Conservation (phyloP, 2,329 filamentous ascomycete species). For the Penicillium glabrum region DNA sequence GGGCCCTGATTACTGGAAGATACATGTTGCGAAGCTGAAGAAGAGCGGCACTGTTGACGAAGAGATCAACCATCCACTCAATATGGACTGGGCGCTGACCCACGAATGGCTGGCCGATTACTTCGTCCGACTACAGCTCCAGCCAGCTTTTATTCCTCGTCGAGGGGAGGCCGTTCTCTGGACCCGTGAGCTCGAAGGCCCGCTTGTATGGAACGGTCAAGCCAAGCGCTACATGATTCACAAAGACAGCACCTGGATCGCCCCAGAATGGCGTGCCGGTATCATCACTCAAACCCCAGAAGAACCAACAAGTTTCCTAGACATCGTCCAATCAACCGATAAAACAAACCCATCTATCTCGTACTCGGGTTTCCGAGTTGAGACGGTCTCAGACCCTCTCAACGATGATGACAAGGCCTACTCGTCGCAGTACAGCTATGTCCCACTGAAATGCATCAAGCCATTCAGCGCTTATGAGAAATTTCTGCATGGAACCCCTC, state of each 20-base stretch:
- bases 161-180: conserved; percentile 60
- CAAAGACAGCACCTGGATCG: conserved; percentile 35
- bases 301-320: conserved; percentile 39
- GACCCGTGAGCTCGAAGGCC: conserved; percentile 37
- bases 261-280: conserved; percentile 58
- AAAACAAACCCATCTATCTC: conserved; percentile 44
- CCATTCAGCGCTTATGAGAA: conserved; percentile 57
- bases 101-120: conserved; percentile 43
- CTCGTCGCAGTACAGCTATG: conserved; percentile 56
- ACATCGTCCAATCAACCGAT: conserved; percentile 43
- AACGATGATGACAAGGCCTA: conserved; percentile 51
- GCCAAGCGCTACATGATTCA: conserved; percentile 34
- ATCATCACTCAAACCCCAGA: conserved; percentile 57
- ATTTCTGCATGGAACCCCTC: conserved; percentile 44
- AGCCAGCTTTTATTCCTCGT: conserved; percentile 55
- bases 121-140: conserved; percentile 43
- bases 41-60: conserved; percentile 43
- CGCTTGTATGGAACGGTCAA: conserved; percentile 36
- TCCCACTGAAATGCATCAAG: conserved; percentile 54
- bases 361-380: conserved; percentile 57
- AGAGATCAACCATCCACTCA: conserved; percentile 49
- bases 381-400: conserved; percentile 56
- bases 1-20: conserved; percentile 24
- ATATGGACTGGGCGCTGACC: conserved; percentile 59
- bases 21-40: conserved; percentile 48